Base-by-base conservation (phyloP, 306 rosid genomes). In the Phaseolus lunatus region DNA sequence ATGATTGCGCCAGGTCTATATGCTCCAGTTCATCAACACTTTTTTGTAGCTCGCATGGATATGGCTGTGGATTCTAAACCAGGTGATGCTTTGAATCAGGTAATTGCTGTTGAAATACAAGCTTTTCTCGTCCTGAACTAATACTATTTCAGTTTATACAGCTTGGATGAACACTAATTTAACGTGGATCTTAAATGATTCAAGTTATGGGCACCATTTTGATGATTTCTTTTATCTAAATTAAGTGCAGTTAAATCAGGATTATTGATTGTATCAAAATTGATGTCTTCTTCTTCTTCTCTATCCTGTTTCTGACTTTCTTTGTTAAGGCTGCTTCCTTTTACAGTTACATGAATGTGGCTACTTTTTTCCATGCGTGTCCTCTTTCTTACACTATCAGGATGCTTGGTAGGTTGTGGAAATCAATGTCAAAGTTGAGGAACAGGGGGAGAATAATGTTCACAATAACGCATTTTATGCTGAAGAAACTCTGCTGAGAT, bases 31-130 rank as follows among this genome's bases (percentile, higher is more conserved):
- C 96, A 92, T 82, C 96, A 92, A 66, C 96, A 92, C 80, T 90
- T 92, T 44, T 90, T 92, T 70, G 97, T 92, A 78, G 89, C 96
- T 70, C 97, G 96, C 70, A 88, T 92, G 96, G 87, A 92, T 75
- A 92, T 92, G 96, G 93, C 96, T 67, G 93, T 92, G 75, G 97
- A 92, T 85, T 92, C 90, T 83, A 92, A 83, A 83, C 93, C 96
- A 72, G 96, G 96, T 52, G 97, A 92, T 52, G 86, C 93, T 81
- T 83, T 84, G 80, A 92, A 92, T 85, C 92, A 92, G 93, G 97
- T 90, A 66, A 26, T 37, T 39, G 66, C 24, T 75, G 62, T 15
- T 39, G 49, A 45, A 65, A 52, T 73, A 5, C 45, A 67, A 58
- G 35, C 13, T 19, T 62, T 75, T 70, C 7, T 20, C 0, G 43